phyloP scores from a whole-genome alignment of 768 basidiomycete genomes.

The Suillus lakei region DNA sequence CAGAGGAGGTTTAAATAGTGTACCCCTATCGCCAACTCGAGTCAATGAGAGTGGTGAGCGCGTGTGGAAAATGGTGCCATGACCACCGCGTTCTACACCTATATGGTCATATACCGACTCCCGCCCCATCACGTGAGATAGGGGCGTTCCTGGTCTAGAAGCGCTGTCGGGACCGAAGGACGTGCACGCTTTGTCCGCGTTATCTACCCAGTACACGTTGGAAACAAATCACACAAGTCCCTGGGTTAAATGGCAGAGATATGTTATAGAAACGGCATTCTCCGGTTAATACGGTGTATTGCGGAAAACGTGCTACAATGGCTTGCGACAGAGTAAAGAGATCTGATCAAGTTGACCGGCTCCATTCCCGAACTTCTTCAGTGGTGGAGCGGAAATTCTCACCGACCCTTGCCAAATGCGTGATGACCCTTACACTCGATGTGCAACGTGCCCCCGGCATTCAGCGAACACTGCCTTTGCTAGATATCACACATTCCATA shows the following conservation, averaged over 20 bases:
- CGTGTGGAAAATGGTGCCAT: conserved; percentile 1
- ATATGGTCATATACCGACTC: not conserved
- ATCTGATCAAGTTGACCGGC: conserved; percentile 4
- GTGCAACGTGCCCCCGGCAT: conserved; percentile 29
- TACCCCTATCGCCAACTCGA: not conserved
- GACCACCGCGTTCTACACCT: not conserved
- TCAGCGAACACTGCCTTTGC: conserved; percentile 20
- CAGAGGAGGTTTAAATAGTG: not conserved
- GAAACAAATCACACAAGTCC: not conserved
- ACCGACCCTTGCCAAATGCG: not conserved
- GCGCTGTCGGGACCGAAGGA: not conserved
- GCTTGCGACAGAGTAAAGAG: not conserved
- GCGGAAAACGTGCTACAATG: conserved; percentile 1
- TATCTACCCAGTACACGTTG: not conserved
- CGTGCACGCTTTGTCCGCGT: too few species aligned
- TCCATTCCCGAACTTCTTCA: conserved; percentile 4
- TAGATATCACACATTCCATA: conserved; percentile 19
- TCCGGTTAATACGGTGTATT: not conserved
- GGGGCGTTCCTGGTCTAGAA: not conserved
- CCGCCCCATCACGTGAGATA: not conserved
- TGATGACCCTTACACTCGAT: conserved; percentile 7
- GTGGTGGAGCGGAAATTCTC: not conserved
- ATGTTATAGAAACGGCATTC: not conserved
- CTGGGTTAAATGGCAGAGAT: too few species aligned
- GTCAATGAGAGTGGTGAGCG: not conserved